Conservation (phyloP, 352 stramenopile species). For the Phytopythium montanum region DNA sequence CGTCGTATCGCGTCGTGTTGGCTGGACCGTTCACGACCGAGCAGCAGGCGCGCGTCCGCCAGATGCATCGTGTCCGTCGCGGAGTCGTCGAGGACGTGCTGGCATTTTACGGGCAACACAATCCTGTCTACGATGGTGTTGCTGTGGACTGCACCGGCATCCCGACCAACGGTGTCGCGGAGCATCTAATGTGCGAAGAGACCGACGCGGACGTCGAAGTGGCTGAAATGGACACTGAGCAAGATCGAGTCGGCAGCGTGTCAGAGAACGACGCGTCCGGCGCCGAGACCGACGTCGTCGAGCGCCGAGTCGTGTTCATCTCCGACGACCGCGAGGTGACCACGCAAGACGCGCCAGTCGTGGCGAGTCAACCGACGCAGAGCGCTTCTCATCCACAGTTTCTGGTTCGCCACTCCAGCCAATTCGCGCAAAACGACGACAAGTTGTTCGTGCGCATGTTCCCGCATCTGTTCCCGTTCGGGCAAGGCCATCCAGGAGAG, state of each 20-base stretch:
- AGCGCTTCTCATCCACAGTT: background rate
- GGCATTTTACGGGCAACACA: background rate
- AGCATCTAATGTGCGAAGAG: background rate
- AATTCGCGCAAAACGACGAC: background rate
- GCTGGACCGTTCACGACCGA: background rate
- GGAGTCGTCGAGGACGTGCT: background rate
- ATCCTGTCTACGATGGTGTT: background rate
- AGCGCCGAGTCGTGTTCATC: background rate
- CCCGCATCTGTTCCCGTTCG: background rate
- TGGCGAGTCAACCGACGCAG: background rate
- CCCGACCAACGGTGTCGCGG: background rate
- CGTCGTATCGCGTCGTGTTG: background rate
- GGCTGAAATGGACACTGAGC: background rate
- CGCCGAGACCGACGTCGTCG: background rate
- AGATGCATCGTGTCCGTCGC: background rate
- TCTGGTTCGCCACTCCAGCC: background rate
- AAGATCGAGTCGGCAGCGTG: background rate
- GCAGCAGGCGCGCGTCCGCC: background rate
- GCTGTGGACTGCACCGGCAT: background rate
- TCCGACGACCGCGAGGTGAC: background rate
- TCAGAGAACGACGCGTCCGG: background rate
- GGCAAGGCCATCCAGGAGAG: background rate
- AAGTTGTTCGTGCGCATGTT: background rate
- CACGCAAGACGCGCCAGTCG: no score
- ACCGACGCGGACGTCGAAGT: background rate